A percentile compares a stretch with the other conserved stretches of the same genome.
phyloP scores from a whole-genome alignment of 352 stramenopile species.

The Globisporangium mamillatum region DNA sequence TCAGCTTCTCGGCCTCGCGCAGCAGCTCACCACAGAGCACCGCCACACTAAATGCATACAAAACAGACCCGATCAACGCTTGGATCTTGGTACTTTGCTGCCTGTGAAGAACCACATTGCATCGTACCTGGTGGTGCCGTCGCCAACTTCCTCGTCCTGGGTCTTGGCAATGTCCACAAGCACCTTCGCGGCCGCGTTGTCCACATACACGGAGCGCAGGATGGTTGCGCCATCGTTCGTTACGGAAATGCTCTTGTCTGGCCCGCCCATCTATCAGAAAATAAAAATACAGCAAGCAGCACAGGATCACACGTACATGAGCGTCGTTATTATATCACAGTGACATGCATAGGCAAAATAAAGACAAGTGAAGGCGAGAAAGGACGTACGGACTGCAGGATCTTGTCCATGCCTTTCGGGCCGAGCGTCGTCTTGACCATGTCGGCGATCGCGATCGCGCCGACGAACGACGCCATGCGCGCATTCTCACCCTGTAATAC shows the following conservation, averaged over 20 bases:
- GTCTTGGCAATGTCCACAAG: conserved; percentile 99
- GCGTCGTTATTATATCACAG: too few species aligned
- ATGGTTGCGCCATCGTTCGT: conserved; percentile 99
- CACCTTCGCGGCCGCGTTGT: conserved; percentile 98
- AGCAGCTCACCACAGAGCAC: conserved; percentile 98
- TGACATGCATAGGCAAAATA: too few species aligned
- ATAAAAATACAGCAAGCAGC: not conserved
- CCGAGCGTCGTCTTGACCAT: conserved; percentile 99
- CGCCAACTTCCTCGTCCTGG: conserved; percentile 98
- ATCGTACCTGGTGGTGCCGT: conserved; percentile 94
- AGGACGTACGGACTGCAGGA: conserved; percentile 92
- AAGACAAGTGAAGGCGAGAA: too few species aligned
- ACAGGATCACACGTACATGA: too few species aligned
- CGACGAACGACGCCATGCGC: conserved; percentile 98
- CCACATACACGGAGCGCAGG: conserved; percentile 95
- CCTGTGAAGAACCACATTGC: not conserved
- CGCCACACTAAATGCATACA: conserved; percentile 57
- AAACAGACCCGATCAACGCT: too few species aligned
- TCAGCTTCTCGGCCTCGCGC: conserved; percentile 95
- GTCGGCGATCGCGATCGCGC: conserved; percentile 99
- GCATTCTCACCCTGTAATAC: conserved; percentile 95
- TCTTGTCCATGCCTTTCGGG: conserved; percentile 99
- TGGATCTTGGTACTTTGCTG: too few species aligned
- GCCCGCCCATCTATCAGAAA: conserved; percentile 54
- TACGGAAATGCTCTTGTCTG: conserved; percentile 90